Percentiles rank a stretch among this genome's conserved stretches.
Conservation (phyloP, 202 grass and related monocot species). For the Zoysia matrella region DNA sequence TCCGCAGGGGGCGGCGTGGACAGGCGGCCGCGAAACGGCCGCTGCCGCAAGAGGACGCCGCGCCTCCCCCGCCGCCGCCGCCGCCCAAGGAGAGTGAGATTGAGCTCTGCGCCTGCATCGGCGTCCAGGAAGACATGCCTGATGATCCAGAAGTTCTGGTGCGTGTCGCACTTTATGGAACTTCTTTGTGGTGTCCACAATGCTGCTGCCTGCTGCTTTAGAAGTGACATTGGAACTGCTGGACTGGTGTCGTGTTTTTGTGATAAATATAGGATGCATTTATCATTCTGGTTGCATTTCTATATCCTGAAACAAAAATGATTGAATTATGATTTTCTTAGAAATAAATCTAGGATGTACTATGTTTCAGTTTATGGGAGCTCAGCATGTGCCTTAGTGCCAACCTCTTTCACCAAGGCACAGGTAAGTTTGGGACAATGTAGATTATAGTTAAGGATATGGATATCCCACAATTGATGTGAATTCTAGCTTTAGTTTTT, state of each 20-base stretch:
- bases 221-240: conserved; percentile 8
- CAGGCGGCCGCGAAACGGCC: conserved; percentile 65
- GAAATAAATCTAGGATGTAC: too few species aligned
- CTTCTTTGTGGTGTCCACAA: not conserved
- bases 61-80: conserved; percentile 34
- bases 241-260: not conserved
- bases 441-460: not conserved
- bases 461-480: not conserved
- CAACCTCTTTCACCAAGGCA: not conserved
- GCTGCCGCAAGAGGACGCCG: conserved; percentile 36
- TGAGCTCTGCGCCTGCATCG: conserved; percentile 72
- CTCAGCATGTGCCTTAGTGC: not conserved
- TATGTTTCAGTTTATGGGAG: too few species aligned
- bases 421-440: conserved; percentile 1
- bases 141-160: conserved; percentile 95
- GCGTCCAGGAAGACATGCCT: conserved; percentile 69
- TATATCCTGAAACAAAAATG: too few species aligned
- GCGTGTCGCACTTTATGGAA: conserved; percentile 26
- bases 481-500: not conserved
- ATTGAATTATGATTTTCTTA: too few species aligned
- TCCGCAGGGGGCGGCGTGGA: conserved; percentile 59
- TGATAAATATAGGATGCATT: conserved; percentile 1
- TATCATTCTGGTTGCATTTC: not conserved
- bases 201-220: not conserved
- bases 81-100: conserved; percentile 79